Percentiles rank a stretch among this genome's conserved stretches.
phyloP scores from a whole-genome alignment of 2,329 filamentous ascomycete genomes.

The Neocucurbitaria cava region DNA sequence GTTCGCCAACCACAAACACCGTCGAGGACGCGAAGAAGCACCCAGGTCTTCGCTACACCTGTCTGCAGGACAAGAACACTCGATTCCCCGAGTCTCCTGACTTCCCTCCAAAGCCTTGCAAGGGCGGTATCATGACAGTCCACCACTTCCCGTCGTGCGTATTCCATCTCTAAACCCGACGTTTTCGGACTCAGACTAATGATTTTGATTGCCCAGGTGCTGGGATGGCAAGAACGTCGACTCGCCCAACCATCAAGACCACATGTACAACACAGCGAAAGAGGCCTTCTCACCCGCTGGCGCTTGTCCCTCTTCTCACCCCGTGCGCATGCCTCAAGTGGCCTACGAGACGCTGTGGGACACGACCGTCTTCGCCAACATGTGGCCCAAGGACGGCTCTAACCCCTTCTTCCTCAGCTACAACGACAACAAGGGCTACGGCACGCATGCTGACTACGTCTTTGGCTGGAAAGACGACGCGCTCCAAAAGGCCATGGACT shows the following conservation, averaged over 20 bases:
- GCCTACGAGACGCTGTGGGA: constrained; percentile 41
- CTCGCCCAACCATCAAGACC: constrained; percentile 60
- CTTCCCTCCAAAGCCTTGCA: constrained; percentile 35
- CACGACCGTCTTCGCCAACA: constrained; percentile 37
- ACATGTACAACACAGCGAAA: constrained; percentile 35
- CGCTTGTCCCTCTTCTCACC: constrained; percentile 33
- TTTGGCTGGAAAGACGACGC: constrained; percentile 41
- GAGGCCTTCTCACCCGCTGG: constrained; percentile 28
- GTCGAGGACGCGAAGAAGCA: constrained; percentile 24
- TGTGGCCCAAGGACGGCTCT: constrained; percentile 34
- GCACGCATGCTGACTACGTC: constrained; percentile 38
- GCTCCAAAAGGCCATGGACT: constrained; percentile 35
- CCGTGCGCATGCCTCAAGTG: constrained; percentile 34
- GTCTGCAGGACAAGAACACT: constrained; percentile 36
- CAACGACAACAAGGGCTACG: constrained; percentile 35
- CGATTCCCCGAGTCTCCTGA: constrained; percentile 34
- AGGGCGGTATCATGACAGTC: constrained; percentile 36
- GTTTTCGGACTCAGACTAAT: too few species aligned
- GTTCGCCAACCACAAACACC: constrained; percentile 38
- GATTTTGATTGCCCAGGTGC: constrained; percentile 58
- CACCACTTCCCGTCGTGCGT: constrained; percentile 34
- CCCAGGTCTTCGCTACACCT: constrained; percentile 35
- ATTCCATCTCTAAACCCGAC: too few species aligned
- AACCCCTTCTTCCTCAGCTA: constrained; percentile 37
- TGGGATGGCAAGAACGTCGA: constrained; percentile 69